Percentiles rank a stretch among this genome's conserved stretches.
phyloP scores from a whole-genome alignment of 2,329 filamentous ascomycete genomes.

The Fusarium sp. region DNA sequence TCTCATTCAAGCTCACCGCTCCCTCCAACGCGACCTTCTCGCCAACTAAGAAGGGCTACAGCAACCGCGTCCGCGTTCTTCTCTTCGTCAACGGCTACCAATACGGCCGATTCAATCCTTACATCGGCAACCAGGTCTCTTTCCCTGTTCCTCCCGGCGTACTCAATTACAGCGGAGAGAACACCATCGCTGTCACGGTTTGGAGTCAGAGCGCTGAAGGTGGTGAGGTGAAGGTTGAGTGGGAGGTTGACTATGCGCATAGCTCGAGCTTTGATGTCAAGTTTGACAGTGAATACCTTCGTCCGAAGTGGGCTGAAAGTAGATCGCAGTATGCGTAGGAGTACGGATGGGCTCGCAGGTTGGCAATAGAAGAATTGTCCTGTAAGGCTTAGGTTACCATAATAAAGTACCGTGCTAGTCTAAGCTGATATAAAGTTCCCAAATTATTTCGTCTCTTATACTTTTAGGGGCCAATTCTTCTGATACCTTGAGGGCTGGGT shows the following conservation, averaged over 20 bases:
- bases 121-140: constrained; percentile 69
- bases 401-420: no score
- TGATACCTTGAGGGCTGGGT: no score
- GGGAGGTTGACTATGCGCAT: constrained; percentile 66
- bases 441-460: no score
- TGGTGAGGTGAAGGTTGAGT: constrained; percentile 61
- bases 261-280: constrained; percentile 64
- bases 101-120: constrained; percentile 69
- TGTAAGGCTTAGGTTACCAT: no score
- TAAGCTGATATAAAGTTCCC: no score
- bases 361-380: no score
- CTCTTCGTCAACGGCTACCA: constrained; percentile 75
- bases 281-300: constrained; percentile 61
- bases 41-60: constrained; percentile 45
- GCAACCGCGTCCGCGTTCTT: constrained; percentile 60
- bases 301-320: constrained; percentile 62
- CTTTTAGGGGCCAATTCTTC: no score
- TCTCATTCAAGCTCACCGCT: constrained; percentile 66
- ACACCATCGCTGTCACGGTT: constrained; percentile 67
- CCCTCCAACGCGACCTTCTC: constrained; percentile 56
- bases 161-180: constrained; percentile 67
- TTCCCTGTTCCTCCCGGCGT: constrained; percentile 72
- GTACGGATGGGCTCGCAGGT: no score
- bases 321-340: constrained; percentile 51
- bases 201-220: constrained; percentile 69